Evolutionary conservation across 2,329 filamentous ascomycete genomes (phyloP).

Genomic region (Corynespora cassiicola): DNA sequence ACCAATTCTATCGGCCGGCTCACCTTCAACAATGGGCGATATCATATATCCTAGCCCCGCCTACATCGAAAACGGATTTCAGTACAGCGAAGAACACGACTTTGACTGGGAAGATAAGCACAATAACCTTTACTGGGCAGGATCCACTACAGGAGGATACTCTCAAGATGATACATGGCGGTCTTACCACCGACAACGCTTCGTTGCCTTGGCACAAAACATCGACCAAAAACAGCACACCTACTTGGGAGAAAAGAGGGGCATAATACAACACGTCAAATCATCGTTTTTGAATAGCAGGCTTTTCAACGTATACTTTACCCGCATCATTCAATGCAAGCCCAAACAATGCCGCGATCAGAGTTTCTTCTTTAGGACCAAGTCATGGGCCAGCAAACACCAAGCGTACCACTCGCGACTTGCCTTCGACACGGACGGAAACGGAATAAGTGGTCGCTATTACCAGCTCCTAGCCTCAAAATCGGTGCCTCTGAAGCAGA

Average conservation of each 20-base stretch:
- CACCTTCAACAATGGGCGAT: constrained; percentile 54
- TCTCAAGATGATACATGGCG: constrained; percentile 46
- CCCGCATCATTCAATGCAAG: constrained; percentile 51
- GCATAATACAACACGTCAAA: constrained; percentile 40
- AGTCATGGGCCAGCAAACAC: constrained; percentile 3
- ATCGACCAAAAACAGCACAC: constrained; percentile 14
- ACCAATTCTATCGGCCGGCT: constrained; percentile 56
- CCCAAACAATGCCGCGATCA: constrained; percentile 13
- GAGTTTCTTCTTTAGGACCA: constrained; percentile 18
- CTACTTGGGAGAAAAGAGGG: constrained; percentile 15
- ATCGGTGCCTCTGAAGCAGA: constrained; percentile 35
- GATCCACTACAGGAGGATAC: constrained; percentile 61
- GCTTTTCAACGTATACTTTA: constrained; percentile 55
- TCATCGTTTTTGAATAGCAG: constrained; percentile 31
- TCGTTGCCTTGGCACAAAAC: constrained; percentile 46
- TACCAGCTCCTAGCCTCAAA: constrained; percentile 18
- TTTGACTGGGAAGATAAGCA: constrained; percentile 57
- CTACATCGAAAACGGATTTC: constrained; percentile 53
- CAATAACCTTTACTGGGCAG: constrained; percentile 64
- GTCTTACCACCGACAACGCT: constrained; percentile 55
- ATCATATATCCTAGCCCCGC: constrained; percentile 60
- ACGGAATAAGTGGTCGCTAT: constrained; percentile 24
- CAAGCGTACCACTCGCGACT: constrained; percentile 12
- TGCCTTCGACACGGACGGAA: constrained; percentile 26
- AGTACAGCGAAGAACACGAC: constrained; percentile 52